Evolutionary conservation across 345 rosid species (phyloP), one percentile per base, ranked within the genome.

Genomic region (Lepidium aucheri): DNA sequence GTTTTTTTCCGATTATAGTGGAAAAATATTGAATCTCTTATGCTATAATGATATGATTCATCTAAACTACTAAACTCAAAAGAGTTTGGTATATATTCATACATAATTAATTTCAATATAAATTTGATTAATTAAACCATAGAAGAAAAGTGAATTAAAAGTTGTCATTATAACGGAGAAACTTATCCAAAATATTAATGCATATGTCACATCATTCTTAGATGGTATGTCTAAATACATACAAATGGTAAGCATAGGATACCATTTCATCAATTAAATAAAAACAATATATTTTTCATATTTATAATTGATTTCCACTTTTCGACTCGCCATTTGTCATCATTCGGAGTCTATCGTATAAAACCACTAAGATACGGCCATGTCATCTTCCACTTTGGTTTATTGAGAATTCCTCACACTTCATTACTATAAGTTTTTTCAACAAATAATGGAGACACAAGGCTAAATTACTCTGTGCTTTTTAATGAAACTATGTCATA

Each of bases 161-260:
- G 26, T 32, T 17, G 16, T 17, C 14, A 14, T 4, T 22, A 14
- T 26, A 65, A 0, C n/a, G 60, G 54, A 57, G 65, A 42, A 58
- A 61, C 47, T 72, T 50, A 72, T 57, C 71, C 53, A 50, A 55
- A 53, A 24, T 32, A 55, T 55, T 4, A 26, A 26, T 14, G 7
- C 70, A 39, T 30, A 35, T 49, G 70, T 55, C 76, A 64, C 76
- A 56, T 64, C 70, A 63, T 17, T 57, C 53, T 64, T 63, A 42
- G 63, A 54, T 63, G 40, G 55, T n/a, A 46, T 64, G 76, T 64
- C 50, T 49, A 64, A 58, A 58, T 72, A 65, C 76, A 60, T 72
- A 72, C 76, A 72, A 72, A 65, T 49, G 14, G 5, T 65, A 57
- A 3, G 71, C 76, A 72, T 72, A 50, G 76, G 76, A 72, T 72